Percentiles rank a stretch among this genome's conserved stretches.
phyloP scores from a whole-genome alignment of 331 rosid genomes.

The Saraca asoca region DNA sequence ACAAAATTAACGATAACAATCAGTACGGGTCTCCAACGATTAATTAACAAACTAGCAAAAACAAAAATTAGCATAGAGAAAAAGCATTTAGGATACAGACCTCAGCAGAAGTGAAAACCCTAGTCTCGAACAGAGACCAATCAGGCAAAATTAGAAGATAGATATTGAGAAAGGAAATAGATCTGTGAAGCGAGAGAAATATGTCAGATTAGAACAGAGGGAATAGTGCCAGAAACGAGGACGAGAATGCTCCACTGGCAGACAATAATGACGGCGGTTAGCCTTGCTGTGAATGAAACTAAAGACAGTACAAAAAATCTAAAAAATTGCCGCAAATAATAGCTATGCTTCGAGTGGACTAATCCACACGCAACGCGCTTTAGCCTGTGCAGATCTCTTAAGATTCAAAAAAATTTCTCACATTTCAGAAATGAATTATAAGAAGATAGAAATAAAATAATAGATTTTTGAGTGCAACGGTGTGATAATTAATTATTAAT shows the following conservation, averaged over 20 bases:
- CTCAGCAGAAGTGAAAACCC: not conserved
- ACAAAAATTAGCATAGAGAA: too few relatives aligned
- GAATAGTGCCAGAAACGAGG: not conserved
- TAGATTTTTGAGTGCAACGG: too few relatives aligned
- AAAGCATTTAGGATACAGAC: too few relatives aligned
- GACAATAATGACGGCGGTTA: conserved; percentile 50
- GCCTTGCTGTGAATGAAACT: conserved; percentile 25
- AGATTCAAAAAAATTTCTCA: too few relatives aligned
- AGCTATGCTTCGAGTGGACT: not conserved
- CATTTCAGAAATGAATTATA: too few relatives aligned
- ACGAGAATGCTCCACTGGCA: conserved; percentile 43
- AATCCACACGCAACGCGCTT: not conserved
- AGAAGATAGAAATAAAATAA: too few relatives aligned
- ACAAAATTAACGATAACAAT: too few relatives aligned
- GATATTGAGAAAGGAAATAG: conserved; percentile 16
- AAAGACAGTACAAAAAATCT: not conserved
- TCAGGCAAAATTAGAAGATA: not conserved
- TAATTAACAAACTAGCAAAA: too few relatives aligned
- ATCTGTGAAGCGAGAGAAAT: conserved; percentile 38
- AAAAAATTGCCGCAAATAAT: not conserved
- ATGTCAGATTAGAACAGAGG: conserved; percentile 4
- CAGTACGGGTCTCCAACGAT: too few relatives aligned
- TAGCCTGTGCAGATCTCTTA: too few relatives aligned
- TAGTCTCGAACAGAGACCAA: conserved; percentile 15
- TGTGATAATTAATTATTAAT: too few relatives aligned